Percentiles rank a stretch among this genome's conserved stretches.
phyloP scores from a whole-genome alignment of 306 rosid genomes.

The Datisca glomerata region DNA sequence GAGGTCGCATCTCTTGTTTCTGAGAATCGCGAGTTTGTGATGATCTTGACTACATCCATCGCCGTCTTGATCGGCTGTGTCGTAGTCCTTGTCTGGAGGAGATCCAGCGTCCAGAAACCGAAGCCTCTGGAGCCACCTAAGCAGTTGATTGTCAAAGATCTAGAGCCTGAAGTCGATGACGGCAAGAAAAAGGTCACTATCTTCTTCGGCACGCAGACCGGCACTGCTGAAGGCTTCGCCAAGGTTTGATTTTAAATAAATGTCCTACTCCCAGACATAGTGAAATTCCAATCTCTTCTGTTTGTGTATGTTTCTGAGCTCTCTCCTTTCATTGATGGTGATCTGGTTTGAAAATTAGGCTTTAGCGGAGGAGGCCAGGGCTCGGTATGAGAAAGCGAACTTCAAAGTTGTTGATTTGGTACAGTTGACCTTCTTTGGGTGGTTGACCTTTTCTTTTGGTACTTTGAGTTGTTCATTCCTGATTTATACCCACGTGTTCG shows the following conservation, averaged over 20 bases:
- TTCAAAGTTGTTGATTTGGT: conserved; percentile 89
- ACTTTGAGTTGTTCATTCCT: conserved; percentile 6
- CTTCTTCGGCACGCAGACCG: conserved; percentile 97
- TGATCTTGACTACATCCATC: conserved; percentile 67
- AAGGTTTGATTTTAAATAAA: conserved; percentile 33
- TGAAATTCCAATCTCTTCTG: not conserved
- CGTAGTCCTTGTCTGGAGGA: conserved; percentile 65
- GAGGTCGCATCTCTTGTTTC: conserved; percentile 38
- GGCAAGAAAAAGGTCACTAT: conserved; percentile 73
- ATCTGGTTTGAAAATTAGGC: conserved; percentile 33
- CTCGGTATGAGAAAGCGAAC: conserved; percentile 66
- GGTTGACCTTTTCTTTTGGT: not conserved
- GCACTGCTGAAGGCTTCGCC: conserved; percentile 97
- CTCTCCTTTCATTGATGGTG: not conserved
- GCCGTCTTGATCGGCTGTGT: conserved; percentile 83
- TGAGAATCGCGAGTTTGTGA: conserved; percentile 51
- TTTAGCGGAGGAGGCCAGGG: conserved; percentile 77
- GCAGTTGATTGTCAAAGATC: conserved; percentile 30
- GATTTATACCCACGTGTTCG: too few relatives aligned
- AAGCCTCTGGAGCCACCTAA: conserved; percentile 31
- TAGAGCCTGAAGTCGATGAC: conserved; percentile 52
- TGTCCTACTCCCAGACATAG: not conserved
- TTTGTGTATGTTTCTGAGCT: not conserved
- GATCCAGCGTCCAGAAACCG: conserved; percentile 36
- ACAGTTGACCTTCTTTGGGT: conserved; percentile 5